Conservation (phyloP, 2,329 filamentous ascomycete species). For the Diplocarpon rosae region DNA sequence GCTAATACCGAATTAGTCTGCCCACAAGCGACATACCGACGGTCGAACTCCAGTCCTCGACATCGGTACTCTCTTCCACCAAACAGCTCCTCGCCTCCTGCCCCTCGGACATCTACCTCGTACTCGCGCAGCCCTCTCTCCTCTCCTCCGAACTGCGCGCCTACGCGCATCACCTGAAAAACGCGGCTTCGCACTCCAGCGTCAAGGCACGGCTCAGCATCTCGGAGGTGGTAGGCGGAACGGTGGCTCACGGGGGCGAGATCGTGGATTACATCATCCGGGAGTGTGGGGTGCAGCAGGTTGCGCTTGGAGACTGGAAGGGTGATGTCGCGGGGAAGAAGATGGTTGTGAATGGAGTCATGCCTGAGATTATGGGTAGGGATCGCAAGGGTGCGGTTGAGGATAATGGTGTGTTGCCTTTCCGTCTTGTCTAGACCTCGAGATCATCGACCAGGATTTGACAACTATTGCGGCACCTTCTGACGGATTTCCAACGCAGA, state of each 20-base stretch:
- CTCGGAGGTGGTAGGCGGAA: constrained; percentile 43
- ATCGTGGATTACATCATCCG: constrained; percentile 35
- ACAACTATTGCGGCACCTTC: too few relatives aligned
- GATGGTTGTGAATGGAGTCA: constrained; percentile 35
- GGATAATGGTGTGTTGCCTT: constrained; percentile 35
- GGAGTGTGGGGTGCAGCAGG: constrained; percentile 34
- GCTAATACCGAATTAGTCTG: neutral
- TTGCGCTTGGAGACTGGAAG: neutral
- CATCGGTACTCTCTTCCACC: constrained; percentile 14
- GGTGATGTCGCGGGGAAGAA: neutral
- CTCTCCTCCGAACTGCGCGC: constrained; percentile 55
- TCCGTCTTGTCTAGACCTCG: neutral
- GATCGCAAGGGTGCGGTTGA: constrained; percentile 36
- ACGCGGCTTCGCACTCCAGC: constrained; percentile 21
- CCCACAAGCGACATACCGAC: neutral
- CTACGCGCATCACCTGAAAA: constrained; percentile 37
- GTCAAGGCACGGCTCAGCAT: constrained; percentile 28
- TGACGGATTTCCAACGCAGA: constrained; percentile 13
- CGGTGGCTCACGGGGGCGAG: constrained; percentile 31
- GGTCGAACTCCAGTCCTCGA: constrained; percentile 17
- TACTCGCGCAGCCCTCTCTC: constrained; percentile 68
- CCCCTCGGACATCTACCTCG: constrained; percentile 63
- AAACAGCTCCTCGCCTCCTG: constrained; percentile 49
- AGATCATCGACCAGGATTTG: too few relatives aligned
- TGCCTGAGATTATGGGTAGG: constrained; percentile 18